Conservation (phyloP, 2,329 filamentous ascomycete genomes). For the Pyrenophora tritici-repentis region DNA sequence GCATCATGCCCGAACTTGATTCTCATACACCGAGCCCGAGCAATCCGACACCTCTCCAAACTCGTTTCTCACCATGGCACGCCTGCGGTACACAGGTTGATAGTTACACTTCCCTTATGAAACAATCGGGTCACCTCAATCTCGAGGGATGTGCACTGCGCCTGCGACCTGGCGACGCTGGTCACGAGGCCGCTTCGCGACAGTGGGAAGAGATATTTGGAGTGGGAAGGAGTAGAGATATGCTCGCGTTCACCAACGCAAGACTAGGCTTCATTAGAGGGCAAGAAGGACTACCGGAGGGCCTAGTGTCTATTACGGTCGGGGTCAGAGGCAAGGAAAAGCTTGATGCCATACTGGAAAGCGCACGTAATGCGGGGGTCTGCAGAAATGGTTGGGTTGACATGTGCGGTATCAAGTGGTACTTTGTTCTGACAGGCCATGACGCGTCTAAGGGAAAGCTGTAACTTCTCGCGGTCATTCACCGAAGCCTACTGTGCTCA, state of each 20-base stretch:
- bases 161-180: constrained; percentile 45
- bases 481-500: too few relatives aligned
- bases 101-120: constrained; percentile 47
- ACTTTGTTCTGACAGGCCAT: constrained; percentile 36
- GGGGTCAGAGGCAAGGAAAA: constrained; percentile 44
- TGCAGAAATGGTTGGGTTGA: constrained; percentile 41
- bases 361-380: constrained; percentile 38
- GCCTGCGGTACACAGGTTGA: constrained; percentile 48
- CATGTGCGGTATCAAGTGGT: constrained; percentile 49
- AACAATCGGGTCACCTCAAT: constrained; percentile 41
- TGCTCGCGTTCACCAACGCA: constrained; percentile 46
- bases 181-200: constrained; percentile 44
- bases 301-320: constrained; percentile 48
- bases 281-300: constrained; percentile 40
- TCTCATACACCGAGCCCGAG: constrained; percentile 41
- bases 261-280: constrained; percentile 46
- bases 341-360: constrained; percentile 40
- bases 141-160: constrained; percentile 46
- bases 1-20: constrained; percentile 53
- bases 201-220: constrained; percentile 52
- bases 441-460: constrained; percentile 26
- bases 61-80: constrained; percentile 53
- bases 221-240: constrained; percentile 48
- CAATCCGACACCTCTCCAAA: constrained; percentile 47
- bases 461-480: constrained; percentile 8